Base-by-base conservation (phyloP, 1,139 yeast genomes). In the Zygoascus meyerae region DNA sequence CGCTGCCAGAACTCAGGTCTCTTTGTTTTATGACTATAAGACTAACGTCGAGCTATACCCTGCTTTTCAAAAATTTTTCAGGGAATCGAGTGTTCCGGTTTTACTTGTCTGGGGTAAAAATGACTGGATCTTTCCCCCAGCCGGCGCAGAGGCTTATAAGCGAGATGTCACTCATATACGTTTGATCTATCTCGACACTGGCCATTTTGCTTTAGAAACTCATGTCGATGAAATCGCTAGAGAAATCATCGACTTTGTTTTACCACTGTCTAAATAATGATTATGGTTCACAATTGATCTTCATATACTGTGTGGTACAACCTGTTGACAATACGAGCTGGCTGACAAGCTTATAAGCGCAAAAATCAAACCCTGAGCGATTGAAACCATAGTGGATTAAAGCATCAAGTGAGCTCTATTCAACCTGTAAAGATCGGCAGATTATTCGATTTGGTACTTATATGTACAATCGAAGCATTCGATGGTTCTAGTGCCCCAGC, bases 71-170 rank as follows among this genome's bases (percentile, higher is more conserved):
- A 46, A 64, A 38, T 70, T 55, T 49, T 62, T 73, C 45, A 60
- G 69, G 44, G 48, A 54, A 3, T 51, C 68, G 2, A 54, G 66
- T 39, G 60, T 70, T 12, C 76, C 76, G 2, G 58, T 71, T 14
- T 59, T 73, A 38, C 65, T 64, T 3, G 54, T 58, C 16, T 72
- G 77, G 77, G 77, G 77, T n/a, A 62, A 64, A 43, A 68, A 71
- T 45, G 77, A 72, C 50, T 40, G 40, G 15, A 64, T 70, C 41
- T 71, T 72, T 50, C 55, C 56, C 3, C 47, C 49, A 9, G 60
- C 56, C n/a, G 74, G 74, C 6, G 72, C 71, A 15, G 61, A 62
- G 38, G 71, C 73, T 9, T 71, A 47, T 53, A 62, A 58, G 50
- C 60, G 60, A 49, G 74, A 72, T 51, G 32, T 36, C 5, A 55